Conservation (phyloP, 1,284 basidiomycete species). For the Apiotrichum gracile region DNA sequence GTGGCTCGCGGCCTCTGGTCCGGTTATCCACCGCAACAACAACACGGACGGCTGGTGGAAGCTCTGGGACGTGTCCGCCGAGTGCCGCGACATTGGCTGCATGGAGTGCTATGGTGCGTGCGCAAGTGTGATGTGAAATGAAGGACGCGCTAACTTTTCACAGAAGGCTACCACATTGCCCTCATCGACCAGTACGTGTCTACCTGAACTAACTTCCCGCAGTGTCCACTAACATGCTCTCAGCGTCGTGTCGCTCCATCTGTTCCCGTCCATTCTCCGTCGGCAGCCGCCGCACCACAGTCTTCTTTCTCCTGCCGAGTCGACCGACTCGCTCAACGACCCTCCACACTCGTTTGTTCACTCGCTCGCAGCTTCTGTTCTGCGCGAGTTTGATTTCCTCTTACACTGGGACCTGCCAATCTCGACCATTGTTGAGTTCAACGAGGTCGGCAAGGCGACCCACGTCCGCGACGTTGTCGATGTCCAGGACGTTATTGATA, state of each 20-base stretch:
- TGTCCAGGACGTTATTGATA: slow-evolving; percentile 40
- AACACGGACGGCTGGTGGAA: slow-evolving; percentile 34
- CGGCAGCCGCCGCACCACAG: background rate
- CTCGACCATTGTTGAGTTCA: slow-evolving; percentile 44
- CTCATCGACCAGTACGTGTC: slow-evolving; percentile 43
- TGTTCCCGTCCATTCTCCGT: slow-evolving; percentile 29
- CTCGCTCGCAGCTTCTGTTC: slow-evolving; percentile 18
- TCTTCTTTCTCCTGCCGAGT: slow-evolving; percentile 3
- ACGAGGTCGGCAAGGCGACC: slow-evolving; percentile 44
- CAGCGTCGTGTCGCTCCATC: slow-evolving; percentile 36
- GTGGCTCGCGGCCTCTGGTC: slow-evolving; percentile 16
- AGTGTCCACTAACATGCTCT: background rate
- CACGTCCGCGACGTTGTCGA: slow-evolving; percentile 43
- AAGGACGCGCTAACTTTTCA: background rate
- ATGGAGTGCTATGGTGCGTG: slow-evolving; percentile 44
- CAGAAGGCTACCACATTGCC: slow-evolving; percentile 41
- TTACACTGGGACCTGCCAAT: slow-evolving; percentile 40
- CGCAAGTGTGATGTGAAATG: background rate
- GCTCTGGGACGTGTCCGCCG: slow-evolving; percentile 40
- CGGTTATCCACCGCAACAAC: background rate
- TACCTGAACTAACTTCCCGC: background rate
- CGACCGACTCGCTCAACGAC: slow-evolving; percentile 6
- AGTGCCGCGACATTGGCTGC: slow-evolving; percentile 41
- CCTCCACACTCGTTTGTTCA: slow-evolving; percentile 17
- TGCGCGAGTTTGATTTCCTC: slow-evolving; percentile 29